Evolutionary conservation across 768 basidiomycete genomes (phyloP).

Genomic region (Leucocoprinus leucothites): DNA sequence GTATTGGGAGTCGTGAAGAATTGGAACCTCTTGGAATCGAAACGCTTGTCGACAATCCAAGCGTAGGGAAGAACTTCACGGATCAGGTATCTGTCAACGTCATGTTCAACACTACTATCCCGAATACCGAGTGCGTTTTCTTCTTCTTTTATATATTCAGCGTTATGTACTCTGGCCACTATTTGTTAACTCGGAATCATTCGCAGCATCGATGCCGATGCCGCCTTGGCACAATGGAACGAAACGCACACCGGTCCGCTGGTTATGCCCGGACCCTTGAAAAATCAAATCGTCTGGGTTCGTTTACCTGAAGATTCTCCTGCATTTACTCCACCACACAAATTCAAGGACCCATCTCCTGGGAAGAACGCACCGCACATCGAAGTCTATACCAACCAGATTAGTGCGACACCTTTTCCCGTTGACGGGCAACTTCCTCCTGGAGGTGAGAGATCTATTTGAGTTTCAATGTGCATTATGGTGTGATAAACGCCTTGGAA

Average conservation of each 20-base stretch:
- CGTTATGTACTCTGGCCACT: not conserved
- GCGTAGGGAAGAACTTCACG: slow-evolving; percentile 6
- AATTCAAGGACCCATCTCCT: slow-evolving; percentile 1
- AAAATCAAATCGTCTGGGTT: not conserved
- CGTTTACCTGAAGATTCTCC: not conserved
- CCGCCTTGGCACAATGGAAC: slow-evolving; percentile 5
- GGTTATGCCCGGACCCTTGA: not conserved
- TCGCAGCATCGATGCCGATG: slow-evolving; percentile 2
- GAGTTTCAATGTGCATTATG: too few species aligned
- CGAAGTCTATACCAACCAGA: not conserved
- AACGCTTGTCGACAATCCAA: slow-evolving; percentile 8
- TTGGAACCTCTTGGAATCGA: not conserved
- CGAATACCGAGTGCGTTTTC: slow-evolving; percentile 3
- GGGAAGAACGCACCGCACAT: not conserved
- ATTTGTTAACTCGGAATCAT: too few species aligned
- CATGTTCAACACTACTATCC: not conserved
- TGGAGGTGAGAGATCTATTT: too few species aligned
- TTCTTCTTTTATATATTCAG: too few species aligned
- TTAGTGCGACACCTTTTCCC: not conserved
- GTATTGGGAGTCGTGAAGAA: slow-evolving; percentile 1
- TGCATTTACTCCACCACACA: too few species aligned
- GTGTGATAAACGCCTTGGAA: too few species aligned
- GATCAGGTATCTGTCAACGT: not conserved
- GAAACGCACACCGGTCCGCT: not conserved
- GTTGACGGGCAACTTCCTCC: not conserved